Base-by-base conservation (phyloP, 75 land plant species). In the Cryptomeria japonica region DNA sequence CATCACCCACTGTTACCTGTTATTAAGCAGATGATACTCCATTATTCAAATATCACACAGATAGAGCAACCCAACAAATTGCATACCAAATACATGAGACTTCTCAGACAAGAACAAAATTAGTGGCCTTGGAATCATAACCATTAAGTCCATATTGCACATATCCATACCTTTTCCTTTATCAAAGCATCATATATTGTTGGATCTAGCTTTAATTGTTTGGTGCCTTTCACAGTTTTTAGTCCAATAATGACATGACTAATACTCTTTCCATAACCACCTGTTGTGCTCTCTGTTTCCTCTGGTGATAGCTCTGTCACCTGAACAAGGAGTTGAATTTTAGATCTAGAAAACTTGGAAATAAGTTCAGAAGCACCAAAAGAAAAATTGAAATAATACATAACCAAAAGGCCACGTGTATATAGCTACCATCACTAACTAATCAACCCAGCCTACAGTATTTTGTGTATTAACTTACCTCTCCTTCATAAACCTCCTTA, bases 401-500 rank as follows among this genome's bases (percentile, higher is more conserved):
- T 34, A 75, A 16, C 37, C 37, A 75, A 75, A 75, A 34, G 37
- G 3, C 14, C 34, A 75, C 31, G 6, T 68, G 6, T 2, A 51
- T 51, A 51, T 64, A 64, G 70, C 70, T 64, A 5, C 8, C n/a
- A 28, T 7, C 9, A 8, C 9, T 25, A 64, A 64, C 70, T 64
- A 64, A 64, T 64, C 31, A 64, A 75, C 77, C 5, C 34, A 37
- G 12, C 4, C 37, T 75, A 31, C 37, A 75, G n/a, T n/a, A 70
- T 70, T 4, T 70, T 8, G n/a, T n/a, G 75, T 70, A 10, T 70
- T 31, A 55, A 89, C 94, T 89, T 90, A 89, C 99, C 95, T 98
- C 99, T 85, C 99, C 99, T 92, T 98, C 99, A 88, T 96, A 98
- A 64, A 98, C 99, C 85, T 98, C 99, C 90, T 98, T 98, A 85